A percentile compares a stretch with the other conserved stretches of the same genome.
Evolutionary conservation across 2,329 filamentous ascomycete genomes (phyloP).

Genomic region (Pseudogymnoascus verrucosus): DNA sequence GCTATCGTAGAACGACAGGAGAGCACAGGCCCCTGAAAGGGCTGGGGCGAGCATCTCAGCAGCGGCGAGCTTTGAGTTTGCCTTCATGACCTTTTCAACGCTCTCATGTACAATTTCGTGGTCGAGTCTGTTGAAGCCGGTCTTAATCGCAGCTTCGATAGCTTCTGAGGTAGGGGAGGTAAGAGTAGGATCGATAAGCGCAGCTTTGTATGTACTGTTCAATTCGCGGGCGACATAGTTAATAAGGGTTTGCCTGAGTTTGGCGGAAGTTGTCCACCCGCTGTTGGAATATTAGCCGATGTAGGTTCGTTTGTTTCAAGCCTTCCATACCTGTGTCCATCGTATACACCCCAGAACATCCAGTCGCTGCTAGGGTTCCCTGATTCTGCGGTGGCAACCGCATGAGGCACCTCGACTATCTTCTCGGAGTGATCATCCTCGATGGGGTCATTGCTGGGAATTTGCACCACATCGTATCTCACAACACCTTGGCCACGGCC

Average conservation of each 20-base stretch:
- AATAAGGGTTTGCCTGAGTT: slow-evolving; percentile 85
- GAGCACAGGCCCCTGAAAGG: slow-evolving; percentile 90
- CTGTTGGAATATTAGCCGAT: slow-evolving; percentile 37
- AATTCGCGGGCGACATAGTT: slow-evolving; percentile 88
- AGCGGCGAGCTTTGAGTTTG: slow-evolving; percentile 80
- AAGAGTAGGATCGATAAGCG: slow-evolving; percentile 45
- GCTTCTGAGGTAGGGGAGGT: slow-evolving; percentile 66
- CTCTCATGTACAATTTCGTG: slow-evolving; percentile 92
- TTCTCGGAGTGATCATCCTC: slow-evolving; percentile 98
- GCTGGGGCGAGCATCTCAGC: slow-evolving; percentile 89
- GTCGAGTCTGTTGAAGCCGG: slow-evolving; percentile 79
- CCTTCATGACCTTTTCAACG: slow-evolving; percentile 82
- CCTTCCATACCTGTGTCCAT: slow-evolving; percentile 75
- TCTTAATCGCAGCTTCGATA: slow-evolving; percentile 86
- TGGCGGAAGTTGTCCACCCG: slow-evolving; percentile 96
- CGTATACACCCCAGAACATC: slow-evolving; percentile 99
- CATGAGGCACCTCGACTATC: slow-evolving; percentile 79
- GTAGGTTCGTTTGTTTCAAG: background rate
- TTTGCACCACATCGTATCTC: slow-evolving; percentile 87
- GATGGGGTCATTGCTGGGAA: slow-evolving; percentile 94
- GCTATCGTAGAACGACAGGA: slow-evolving; percentile 94
- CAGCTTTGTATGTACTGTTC: slow-evolving; percentile 81
- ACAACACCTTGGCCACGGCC: slow-evolving; percentile 85
- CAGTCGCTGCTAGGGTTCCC: slow-evolving; percentile 65
- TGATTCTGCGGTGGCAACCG: slow-evolving; percentile 35